Conservation (phyloP, 371 early-diverging fungal species). For the Chytridium lagenaria region DNA sequence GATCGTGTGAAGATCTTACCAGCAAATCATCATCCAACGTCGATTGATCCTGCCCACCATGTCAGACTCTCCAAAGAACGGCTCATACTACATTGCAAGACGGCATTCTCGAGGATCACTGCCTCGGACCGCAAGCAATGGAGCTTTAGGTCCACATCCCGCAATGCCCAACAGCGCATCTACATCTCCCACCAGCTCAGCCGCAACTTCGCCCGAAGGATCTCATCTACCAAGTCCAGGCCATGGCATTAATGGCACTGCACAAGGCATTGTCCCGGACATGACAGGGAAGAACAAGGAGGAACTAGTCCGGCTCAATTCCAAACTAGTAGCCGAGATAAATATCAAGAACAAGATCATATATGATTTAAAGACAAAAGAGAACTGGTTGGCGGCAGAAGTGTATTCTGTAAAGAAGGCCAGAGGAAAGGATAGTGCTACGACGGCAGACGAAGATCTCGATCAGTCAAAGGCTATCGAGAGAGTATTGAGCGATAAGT, state of each 20-base stretch:
- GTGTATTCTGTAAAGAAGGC: conserved; percentile 20
- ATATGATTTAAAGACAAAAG: conserved; percentile 33
- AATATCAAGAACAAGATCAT: conserved; percentile 46
- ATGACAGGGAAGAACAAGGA: conserved; percentile 24
- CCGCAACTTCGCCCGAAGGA: conserved; percentile 18
- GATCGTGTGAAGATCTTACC: too few relatives aligned
- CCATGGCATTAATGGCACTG: not conserved
- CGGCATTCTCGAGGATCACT: conserved; percentile 18
- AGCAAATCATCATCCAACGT: too few relatives aligned
- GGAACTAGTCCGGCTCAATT: conserved; percentile 26
- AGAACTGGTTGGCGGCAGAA: conserved; percentile 41
- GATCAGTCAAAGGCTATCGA: conserved; percentile 1
- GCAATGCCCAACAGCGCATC: conserved; percentile 18
- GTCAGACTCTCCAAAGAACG: not conserved
- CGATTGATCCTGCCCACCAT: too few relatives aligned
- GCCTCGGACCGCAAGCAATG: not conserved
- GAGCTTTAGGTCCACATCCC: conserved; percentile 4
- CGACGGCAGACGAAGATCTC: not conserved
- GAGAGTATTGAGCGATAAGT: conserved; percentile 8
- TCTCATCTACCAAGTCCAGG: conserved; percentile 10
- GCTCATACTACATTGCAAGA: conserved; percentile 9
- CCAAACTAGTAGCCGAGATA: conserved; percentile 31
- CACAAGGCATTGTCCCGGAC: not conserved
- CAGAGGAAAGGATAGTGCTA: conserved; percentile 10
- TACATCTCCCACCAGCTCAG: conserved; percentile 15